A percentile compares a stretch with the other conserved stretches of the same genome.
These are phyloP conservation scores for Colletotrichum neosansevieriae DNA, from an alignment of 2,329 filamentous ascomycete species.

Conservation along the genomic window DNA sequence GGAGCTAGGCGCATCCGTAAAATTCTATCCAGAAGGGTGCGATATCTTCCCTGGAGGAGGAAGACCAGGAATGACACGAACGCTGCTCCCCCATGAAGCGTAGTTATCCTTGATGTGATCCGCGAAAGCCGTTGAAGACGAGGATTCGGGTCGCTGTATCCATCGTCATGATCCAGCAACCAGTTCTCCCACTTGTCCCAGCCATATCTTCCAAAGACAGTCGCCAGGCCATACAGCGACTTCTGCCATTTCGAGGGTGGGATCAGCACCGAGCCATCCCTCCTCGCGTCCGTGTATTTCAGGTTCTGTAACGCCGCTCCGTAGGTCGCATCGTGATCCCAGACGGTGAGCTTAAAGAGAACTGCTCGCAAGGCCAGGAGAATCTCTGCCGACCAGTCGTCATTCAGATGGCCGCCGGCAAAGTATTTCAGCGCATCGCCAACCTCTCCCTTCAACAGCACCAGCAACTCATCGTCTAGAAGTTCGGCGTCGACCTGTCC, in stretches of 20 bases:
- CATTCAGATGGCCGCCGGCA: conserved; percentile 77
- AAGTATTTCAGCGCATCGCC: conserved; percentile 91
- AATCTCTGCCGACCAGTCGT: conserved; percentile 91
- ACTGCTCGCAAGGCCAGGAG: conserved; percentile 79
- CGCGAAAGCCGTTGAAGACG: conserved; percentile 70
- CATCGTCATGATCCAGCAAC: conserved; percentile 81
- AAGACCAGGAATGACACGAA: conserved; percentile 92
- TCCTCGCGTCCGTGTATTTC: conserved; percentile 86
- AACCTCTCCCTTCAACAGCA: conserved; percentile 87
- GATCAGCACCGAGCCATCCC: conserved; percentile 69
- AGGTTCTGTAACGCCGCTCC: conserved; percentile 93
- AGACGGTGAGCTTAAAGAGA: conserved; percentile 94
- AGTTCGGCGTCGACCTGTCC: conserved; percentile 97
- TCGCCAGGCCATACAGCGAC: conserved; percentile 83
- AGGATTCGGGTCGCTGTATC: conserved; percentile 70
- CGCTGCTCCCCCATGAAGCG: conserved; percentile 82
- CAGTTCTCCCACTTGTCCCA: conserved; percentile 95
- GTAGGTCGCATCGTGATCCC: conserved; percentile 96
- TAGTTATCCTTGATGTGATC: conserved; percentile 76
- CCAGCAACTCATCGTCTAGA: conserved; percentile 90
- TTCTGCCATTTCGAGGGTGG: conserved; percentile 88
- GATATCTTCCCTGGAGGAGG: conserved; percentile 88
- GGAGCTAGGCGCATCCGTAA: conserved; percentile 88
- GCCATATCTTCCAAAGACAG: conserved; percentile 87
- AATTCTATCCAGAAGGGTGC: conserved; percentile 88